phyloP scores from a whole-genome alignment of 495 filamentous ascomycete genomes.

The Penicillium odoratum region DNA sequence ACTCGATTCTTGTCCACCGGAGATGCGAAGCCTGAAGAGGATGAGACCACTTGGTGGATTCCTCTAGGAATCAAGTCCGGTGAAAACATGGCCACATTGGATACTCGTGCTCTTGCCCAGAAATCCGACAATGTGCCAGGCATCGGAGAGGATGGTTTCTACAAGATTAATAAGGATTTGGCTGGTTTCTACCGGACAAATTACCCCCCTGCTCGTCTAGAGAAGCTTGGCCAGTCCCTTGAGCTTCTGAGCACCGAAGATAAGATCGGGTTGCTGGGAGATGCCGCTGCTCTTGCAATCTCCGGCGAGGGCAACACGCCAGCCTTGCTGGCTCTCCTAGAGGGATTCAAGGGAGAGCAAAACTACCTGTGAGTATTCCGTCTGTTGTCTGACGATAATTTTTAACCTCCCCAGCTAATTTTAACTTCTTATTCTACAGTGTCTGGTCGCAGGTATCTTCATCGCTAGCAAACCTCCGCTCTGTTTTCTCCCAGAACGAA shows the following conservation, averaged over 20 bases:
- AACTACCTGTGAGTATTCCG: slow-evolving; percentile 64
- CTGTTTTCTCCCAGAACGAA: slow-evolving; percentile 62
- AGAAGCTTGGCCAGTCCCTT: slow-evolving; percentile 72
- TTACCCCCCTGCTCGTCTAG: slow-evolving; percentile 76
- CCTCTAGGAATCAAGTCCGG: slow-evolving; percentile 75
- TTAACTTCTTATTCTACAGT: slow-evolving; percentile 31
- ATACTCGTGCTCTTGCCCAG: slow-evolving; percentile 61
- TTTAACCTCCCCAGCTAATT: slow-evolving; percentile 12
- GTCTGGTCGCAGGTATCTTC: slow-evolving; percentile 85
- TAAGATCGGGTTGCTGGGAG: slow-evolving; percentile 86
- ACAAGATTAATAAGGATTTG: slow-evolving; percentile 87
- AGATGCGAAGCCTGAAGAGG: slow-evolving; percentile 86
- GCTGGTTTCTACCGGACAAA: slow-evolving; percentile 93
- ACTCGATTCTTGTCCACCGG: slow-evolving; percentile 86
- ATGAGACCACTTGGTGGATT: slow-evolving; percentile 94
- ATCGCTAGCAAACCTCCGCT: slow-evolving; percentile 64
- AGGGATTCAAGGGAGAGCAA: slow-evolving; percentile 76
- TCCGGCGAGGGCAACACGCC: slow-evolving; percentile 80
- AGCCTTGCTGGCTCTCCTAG: slow-evolving; percentile 74
- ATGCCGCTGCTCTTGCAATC: slow-evolving; percentile 87
- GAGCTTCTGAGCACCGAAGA: slow-evolving; percentile 77
- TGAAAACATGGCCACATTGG: slow-evolving; percentile 32
- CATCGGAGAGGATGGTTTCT: slow-evolving; percentile 72
- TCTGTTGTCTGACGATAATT: not conserved
- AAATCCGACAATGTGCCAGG: slow-evolving; percentile 73